A percentile compares a stretch with the other conserved stretches of the same genome.
Conservation (phyloP, 2,329 filamentous ascomycete species). For the Paracamarosporium sp. region DNA sequence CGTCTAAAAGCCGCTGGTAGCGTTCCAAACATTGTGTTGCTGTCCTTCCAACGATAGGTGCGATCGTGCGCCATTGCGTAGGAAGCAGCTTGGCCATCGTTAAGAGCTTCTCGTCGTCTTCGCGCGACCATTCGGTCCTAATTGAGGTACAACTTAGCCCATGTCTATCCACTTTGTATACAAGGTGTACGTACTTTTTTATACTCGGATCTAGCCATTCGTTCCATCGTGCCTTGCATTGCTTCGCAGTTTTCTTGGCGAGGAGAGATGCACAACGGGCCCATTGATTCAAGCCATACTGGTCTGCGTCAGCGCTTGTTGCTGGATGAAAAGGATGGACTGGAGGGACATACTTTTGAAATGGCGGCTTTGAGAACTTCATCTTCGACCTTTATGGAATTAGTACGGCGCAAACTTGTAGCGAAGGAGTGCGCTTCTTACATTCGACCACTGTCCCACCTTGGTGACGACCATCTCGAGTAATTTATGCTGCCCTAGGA, state of each 20-base stretch:
- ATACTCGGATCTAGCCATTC: conserved; percentile 99
- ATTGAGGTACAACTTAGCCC: too few relatives aligned
- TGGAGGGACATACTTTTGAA: too few relatives aligned
- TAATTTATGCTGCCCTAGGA: background rate
- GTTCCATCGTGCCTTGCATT: conserved; percentile 98
- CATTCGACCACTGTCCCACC: conserved; percentile 73
- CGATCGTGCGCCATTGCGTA: conserved; percentile 98
- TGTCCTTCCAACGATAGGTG: conserved; percentile 93
- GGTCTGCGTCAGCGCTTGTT: too few relatives aligned
- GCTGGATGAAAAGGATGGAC: too few relatives aligned
- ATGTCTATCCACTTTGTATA: too few relatives aligned
- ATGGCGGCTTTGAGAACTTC: conserved; percentile 89
- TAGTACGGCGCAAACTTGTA: too few relatives aligned
- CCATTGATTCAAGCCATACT: conserved; percentile 73
- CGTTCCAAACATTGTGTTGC: conserved; percentile 97
- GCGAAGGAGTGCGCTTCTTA: too few relatives aligned
- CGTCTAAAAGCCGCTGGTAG: conserved; percentile 95
- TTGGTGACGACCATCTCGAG: conserved; percentile 69
- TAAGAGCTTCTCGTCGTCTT: conserved; percentile 96
- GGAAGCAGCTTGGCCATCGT: conserved; percentile 98
- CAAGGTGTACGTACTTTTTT: too few relatives aligned
- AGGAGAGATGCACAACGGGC: conserved; percentile 96
- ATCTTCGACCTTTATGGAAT: too few relatives aligned
- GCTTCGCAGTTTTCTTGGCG: conserved; percentile 95
- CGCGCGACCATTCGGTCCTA: conserved; percentile 98